phyloP scores from a whole-genome alignment of 2,329 filamentous ascomycete genomes.

The Fusarium nodosum region DNA sequence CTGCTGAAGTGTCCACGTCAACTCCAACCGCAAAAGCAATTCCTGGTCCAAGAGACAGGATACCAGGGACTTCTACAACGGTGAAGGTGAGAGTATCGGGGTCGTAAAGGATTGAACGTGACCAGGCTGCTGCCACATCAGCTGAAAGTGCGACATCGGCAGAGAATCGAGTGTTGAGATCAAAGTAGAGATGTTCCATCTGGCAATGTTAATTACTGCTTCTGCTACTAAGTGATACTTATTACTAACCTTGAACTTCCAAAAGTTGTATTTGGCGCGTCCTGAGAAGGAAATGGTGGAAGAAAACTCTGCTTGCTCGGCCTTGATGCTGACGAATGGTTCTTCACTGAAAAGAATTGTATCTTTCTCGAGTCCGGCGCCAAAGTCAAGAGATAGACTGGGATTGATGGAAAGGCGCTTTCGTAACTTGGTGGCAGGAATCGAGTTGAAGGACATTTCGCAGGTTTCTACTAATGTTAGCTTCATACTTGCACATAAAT shows the following conservation, averaged over 20 bases:
- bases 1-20: constrained; percentile 13
- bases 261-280: constrained; percentile 23
- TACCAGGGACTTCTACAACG: constrained; percentile 13
- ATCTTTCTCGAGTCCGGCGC: constrained; percentile 7
- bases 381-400: constrained; percentile 9
- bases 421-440: constrained; percentile 11
- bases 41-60: constrained; percentile 14
- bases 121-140: constrained; percentile 22
- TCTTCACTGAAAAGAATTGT: constrained; percentile 17
- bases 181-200: constrained; percentile 28
- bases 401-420: constrained; percentile 15
- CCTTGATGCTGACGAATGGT: constrained; percentile 25
- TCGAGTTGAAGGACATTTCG: constrained; percentile 23
- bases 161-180: constrained; percentile 17
- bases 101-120: constrained; percentile 13
- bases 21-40: constrained; percentile 17
- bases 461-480: constrained; percentile 3
- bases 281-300: constrained; percentile 21
- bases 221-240: accelerated
- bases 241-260: constrained; percentile 10
- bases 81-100: constrained; percentile 17
- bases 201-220: neutral
- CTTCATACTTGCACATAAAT: accelerated
- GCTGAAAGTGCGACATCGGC: constrained; percentile 10
- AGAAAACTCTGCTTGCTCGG: constrained; percentile 21